Percentiles rank a stretch among this genome's conserved stretches.
These are phyloP conservation scores for Metschnikowia drakensbergensis DNA, from an alignment of 805 yeast species.

Conservation along the genomic window DNA sequence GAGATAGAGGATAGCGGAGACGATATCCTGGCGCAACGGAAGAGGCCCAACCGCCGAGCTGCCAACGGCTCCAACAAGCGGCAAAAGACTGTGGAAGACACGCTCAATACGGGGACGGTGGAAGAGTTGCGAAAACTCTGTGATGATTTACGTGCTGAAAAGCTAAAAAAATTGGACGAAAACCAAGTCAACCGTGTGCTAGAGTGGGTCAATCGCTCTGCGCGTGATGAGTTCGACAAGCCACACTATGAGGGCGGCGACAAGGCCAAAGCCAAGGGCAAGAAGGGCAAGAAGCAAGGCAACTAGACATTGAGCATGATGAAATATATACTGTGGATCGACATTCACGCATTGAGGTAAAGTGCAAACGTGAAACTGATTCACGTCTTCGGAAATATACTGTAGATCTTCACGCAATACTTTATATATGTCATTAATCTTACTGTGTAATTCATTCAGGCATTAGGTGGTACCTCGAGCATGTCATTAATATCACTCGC, in stretches of 20 bases:
- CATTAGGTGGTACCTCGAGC: too few species aligned
- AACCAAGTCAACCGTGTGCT: constrained; percentile 45
- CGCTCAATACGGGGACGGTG: constrained; percentile 25
- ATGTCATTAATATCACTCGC: background rate
- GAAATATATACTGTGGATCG: background rate
- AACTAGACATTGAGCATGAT: constrained; percentile 6
- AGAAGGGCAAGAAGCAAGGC: constrained; percentile 16
- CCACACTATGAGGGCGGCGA: constrained; percentile 57
- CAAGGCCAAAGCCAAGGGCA: constrained; percentile 21
- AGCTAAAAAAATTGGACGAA: constrained; percentile 34
- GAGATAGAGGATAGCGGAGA: constrained; percentile 29
- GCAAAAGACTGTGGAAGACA: constrained; percentile 32
- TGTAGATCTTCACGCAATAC: too few species aligned
- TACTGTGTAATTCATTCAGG: too few species aligned
- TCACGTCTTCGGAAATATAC: too few species aligned
- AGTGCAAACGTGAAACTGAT: background rate
- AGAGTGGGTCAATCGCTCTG: constrained; percentile 62
- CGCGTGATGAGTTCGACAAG: constrained; percentile 48
- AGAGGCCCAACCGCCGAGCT: constrained; percentile 30
- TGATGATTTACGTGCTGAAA: constrained; percentile 26
- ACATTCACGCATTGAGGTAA: background rate
- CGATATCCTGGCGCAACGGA: constrained; percentile 23
- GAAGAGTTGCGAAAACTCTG: constrained; percentile 25
- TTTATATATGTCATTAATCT: too few species aligned
- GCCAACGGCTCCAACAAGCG: constrained; percentile 33